Conservation (phyloP, 805 yeast genomes). For the Schizosaccharomyces japonicus region DNA sequence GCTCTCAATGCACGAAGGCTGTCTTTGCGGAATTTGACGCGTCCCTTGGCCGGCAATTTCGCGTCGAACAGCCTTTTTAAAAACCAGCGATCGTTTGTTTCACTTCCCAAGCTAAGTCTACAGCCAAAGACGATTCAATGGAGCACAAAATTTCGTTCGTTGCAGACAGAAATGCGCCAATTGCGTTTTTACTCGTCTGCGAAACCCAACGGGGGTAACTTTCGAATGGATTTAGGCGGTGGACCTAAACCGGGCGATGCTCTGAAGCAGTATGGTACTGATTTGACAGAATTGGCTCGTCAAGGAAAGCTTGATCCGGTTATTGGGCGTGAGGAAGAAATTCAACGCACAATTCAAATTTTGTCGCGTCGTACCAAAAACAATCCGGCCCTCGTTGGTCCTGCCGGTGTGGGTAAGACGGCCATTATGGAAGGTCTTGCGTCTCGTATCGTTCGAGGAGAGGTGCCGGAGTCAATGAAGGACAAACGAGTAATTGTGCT, state of each 20-base stretch:
- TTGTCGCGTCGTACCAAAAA: conserved; percentile 81
- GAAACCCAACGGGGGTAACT: not conserved
- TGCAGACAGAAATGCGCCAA: too few relatives aligned
- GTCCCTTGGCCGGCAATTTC: too few relatives aligned
- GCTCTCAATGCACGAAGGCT: too few relatives aligned
- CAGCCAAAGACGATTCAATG: too few relatives aligned
- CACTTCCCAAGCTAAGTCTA: too few relatives aligned
- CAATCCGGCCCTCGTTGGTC: conserved; percentile 83
- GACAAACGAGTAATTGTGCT: conserved; percentile 61
- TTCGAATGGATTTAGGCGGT: conserved; percentile 4
- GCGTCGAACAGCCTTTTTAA: too few relatives aligned
- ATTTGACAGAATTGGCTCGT: conserved; percentile 62
- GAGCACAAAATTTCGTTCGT: too few relatives aligned
- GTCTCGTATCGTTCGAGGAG: conserved; percentile 71
- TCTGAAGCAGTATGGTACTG: conserved; percentile 60
- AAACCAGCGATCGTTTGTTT: too few relatives aligned
- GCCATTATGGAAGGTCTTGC: conserved; percentile 93
- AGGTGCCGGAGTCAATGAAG: conserved; percentile 85
- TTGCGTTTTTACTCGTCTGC: not conserved
- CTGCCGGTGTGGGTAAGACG: conserved; percentile 96
- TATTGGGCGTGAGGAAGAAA: conserved; percentile 90
- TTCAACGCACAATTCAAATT: conserved; percentile 75
- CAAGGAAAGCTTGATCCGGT: conserved; percentile 90
- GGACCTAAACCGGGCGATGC: conserved; percentile 35
- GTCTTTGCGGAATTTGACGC: too few relatives aligned